Conservation (phyloP, 768 basidiomycete species). For the Tephrocybe sp. region DNA sequence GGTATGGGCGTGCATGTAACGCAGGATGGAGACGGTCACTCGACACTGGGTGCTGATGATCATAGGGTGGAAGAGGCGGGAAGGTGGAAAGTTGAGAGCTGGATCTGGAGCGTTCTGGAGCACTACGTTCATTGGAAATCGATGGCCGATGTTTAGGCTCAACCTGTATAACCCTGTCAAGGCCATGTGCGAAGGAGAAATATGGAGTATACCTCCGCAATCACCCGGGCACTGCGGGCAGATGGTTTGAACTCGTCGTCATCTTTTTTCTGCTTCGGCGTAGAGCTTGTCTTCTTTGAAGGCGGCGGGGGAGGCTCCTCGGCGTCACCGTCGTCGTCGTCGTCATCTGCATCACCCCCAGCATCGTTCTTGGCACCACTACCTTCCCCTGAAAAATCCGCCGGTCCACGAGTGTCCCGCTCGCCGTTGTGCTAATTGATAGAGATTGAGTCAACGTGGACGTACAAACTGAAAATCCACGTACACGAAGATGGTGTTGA, state of each 20-base stretch:
- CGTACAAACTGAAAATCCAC: constrained; percentile 5
- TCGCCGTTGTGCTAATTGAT: constrained; percentile 34
- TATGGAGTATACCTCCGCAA: constrained; percentile 7
- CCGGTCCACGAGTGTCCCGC: constrained; percentile 32
- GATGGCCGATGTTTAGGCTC: constrained; percentile 4
- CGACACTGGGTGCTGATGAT: constrained; percentile 16
- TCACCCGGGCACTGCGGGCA: constrained; percentile 9
- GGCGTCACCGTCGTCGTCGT: constrained; percentile 18
- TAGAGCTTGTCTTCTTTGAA: neutral
- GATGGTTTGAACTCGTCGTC: constrained; percentile 12
- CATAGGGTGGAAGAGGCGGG: constrained; percentile 11
- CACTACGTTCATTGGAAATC: constrained; percentile 5
- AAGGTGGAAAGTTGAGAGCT: constrained; percentile 8
- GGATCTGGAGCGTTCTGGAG: constrained; percentile 5
- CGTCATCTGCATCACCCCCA: constrained; percentile 27
- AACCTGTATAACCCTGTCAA: neutral
- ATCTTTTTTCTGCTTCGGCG: constrained; percentile 1
- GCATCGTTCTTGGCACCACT: constrained; percentile 6
- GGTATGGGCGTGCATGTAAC: constrained; percentile 19
- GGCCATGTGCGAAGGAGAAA: neutral
- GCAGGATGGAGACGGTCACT: constrained; percentile 23
- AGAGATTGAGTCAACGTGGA: neutral
- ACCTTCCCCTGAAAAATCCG: constrained; percentile 30
- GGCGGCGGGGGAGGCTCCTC: constrained; percentile 14
- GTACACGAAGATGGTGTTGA: constrained; percentile 51